Percentiles rank a stretch among this genome's conserved stretches.
Conservation (phyloP, 1,284 basidiomycete genomes). For the Schizopora paradoxa region DNA sequence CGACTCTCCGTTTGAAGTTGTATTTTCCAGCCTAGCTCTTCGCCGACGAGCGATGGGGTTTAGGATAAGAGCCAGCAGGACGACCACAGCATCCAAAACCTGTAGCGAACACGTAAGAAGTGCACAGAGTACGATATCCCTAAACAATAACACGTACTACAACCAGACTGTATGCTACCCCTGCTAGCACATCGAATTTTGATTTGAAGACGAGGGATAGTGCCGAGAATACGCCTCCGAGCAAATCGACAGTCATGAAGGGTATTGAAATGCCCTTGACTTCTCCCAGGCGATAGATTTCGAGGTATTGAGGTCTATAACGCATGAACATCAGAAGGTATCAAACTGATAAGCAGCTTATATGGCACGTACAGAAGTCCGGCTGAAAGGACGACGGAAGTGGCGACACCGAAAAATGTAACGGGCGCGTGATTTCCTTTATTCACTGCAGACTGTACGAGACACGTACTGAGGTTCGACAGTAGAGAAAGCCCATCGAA, state of each 20-base stretch:
- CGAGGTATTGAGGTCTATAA: conserved; percentile 44
- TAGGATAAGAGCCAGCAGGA: conserved; percentile 54
- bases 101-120: conserved; percentile 21
- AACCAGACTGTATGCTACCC: conserved; percentile 57
- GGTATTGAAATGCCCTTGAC: conserved; percentile 69
- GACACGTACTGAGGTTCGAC: background rate
- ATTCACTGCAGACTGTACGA: conserved; percentile 35
- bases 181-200: conserved; percentile 62
- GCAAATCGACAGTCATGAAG: conserved; percentile 69
- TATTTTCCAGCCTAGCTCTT: conserved; percentile 15
- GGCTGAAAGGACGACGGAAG: conserved; percentile 53
- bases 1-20: conserved; percentile 23
- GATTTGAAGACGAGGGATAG: conserved; percentile 67
- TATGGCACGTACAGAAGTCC: conserved; percentile 48
- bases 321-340: conserved; percentile 16
- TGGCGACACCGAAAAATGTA: conserved; percentile 61
- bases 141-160: conserved; percentile 38
- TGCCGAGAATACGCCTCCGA: conserved; percentile 68
- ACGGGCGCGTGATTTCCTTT: conserved; percentile 44
- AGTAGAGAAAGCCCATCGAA: background rate
- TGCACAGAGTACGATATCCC: background rate
- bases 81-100: conserved; percentile 55
- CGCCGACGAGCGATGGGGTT: conserved; percentile 45
- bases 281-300: conserved; percentile 66
- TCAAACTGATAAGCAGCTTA: conserved; percentile 17